Base-by-base conservation (phyloP, 2,329 filamentous ascomycete species). In the Zelopaecilomyces penicillatus region DNA sequence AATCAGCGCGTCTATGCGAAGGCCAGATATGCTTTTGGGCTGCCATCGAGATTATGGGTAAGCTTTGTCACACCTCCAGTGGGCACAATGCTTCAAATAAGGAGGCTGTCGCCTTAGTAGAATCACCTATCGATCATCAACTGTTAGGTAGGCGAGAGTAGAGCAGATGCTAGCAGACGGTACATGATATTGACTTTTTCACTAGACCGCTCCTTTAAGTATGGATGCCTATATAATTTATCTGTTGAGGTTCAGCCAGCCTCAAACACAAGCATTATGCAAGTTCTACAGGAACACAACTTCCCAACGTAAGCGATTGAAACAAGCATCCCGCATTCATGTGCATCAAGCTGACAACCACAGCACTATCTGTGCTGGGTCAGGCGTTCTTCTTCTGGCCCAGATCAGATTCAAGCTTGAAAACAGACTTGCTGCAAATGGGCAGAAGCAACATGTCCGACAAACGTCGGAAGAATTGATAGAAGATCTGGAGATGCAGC, bases 381-480 rank as follows among this genome's bases (percentile, higher is more conserved):
- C 71, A 12, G 69, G 62, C 9, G 51, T 72, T 7, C 62, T 80
- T 2, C 54, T 77, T 29, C 57, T 80, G n/a, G 73, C 66, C 9
- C 68, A 74, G 37, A 51, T 77, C 4, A 57, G 58, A 5, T 58
- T 75, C 8, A 53, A 61, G 36, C 12, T 47, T 7, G 48, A 42
- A 26, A 37, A 39, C 34, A 34, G n/a, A 44, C 30, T 45, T 26
- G 40, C 43, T 10, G 44, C 46, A 5, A 41, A 19, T 19, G 19
- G 42, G 7, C 46, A 45, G 19, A 32, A 37, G 11, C 43, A 47
- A 6, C 60, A 68, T 42, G 30, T 54, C 6, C 61, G 62, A 30
- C 64, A 69, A 39, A 68, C 64, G 34, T 72, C 78, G 0, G 75
- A 81, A 9, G 67, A 75, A 35, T 62, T 82, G 30, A 77, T 83